Percentiles rank a stretch among this genome's conserved stretches.
Evolutionary conservation across 2,329 filamentous ascomycete species (phyloP).

Genomic region (Cercospora citrullina): DNA sequence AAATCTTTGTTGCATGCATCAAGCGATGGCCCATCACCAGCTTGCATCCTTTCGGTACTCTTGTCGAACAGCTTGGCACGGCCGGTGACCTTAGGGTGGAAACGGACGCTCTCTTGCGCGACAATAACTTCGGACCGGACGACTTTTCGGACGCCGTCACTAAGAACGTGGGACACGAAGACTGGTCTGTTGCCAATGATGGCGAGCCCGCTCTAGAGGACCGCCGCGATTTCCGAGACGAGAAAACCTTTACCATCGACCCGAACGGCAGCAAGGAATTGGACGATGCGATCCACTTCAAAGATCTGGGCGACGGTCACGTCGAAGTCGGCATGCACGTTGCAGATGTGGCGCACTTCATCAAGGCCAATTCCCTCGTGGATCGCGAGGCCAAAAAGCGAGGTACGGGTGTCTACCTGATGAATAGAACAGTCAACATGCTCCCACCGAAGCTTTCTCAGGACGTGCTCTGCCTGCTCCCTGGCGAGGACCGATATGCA

Average conservation of each 20-base stretch:
- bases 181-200: constrained; percentile 85
- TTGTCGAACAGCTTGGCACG: constrained; percentile 93
- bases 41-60: constrained; percentile 95
- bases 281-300: constrained; percentile 90
- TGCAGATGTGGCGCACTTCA: constrained; percentile 92
- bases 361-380: constrained; percentile 92
- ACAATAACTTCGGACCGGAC: constrained; percentile 98
- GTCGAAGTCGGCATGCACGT: constrained; percentile 95
- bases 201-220: constrained; percentile 70
- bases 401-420: constrained; percentile 90
- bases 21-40: constrained; percentile 99
- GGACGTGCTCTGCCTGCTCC: constrained; percentile 83
- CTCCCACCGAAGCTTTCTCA: constrained; percentile 81
- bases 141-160: constrained; percentile 96
- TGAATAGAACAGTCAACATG: constrained; percentile 85
- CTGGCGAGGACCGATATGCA: constrained; percentile 85
- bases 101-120: constrained; percentile 91
- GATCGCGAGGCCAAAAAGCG: constrained; percentile 98
- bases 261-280: constrained; percentile 84
- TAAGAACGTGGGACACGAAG: constrained; percentile 86
- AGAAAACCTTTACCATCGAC: constrained; percentile 89
- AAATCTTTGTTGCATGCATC: constrained; percentile 98
- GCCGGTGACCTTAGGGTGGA: constrained; percentile 98
- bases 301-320: constrained; percentile 76
- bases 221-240: constrained; percentile 85